A percentile compares a stretch with the other conserved stretches of the same genome.
These are phyloP conservation scores for Lepiota brunneoincarnata DNA, from an alignment of 768 basidiomycete genomes.

Conservation along the genomic window DNA sequence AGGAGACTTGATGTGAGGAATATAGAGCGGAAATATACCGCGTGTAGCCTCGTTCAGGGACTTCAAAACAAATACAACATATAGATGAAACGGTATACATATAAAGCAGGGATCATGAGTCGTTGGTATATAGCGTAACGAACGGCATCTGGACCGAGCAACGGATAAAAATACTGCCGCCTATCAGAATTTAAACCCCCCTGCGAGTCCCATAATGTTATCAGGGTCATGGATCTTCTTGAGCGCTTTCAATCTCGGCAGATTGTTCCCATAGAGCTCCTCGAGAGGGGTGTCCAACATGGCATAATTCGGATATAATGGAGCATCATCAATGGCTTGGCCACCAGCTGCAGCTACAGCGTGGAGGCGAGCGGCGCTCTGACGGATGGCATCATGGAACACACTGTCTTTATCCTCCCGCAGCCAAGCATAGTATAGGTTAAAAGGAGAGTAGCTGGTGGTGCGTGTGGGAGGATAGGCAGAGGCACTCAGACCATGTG, in stretches of 20 bases:
- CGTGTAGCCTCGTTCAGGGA: no score
- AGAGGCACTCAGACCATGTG: conserved; percentile 32
- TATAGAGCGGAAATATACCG: background rate
- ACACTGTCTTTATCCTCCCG: conserved; percentile 32
- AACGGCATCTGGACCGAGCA: background rate
- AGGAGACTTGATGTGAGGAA: no score
- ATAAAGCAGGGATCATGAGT: background rate
- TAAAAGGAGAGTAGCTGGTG: conserved; percentile 38
- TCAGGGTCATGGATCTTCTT: conserved; percentile 50
- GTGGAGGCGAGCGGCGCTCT: conserved; percentile 38
- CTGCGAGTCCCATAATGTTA: conserved; percentile 65
- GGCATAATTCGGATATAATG: conserved; percentile 63
- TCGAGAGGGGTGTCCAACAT: conserved; percentile 46
- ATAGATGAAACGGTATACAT: background rate
- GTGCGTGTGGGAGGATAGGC: conserved; percentile 48
- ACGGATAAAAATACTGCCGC: background rate
- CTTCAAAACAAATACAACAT: background rate
- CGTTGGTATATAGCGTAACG: background rate
- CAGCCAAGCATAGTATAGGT: conserved; percentile 46
- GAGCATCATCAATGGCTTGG: conserved; percentile 31
- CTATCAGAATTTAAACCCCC: conserved; percentile 54
- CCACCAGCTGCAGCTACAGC: conserved; percentile 36
- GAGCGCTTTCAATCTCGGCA: conserved; percentile 36
- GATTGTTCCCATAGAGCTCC: conserved; percentile 48
- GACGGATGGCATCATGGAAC: conserved; percentile 36